Conservation (phyloP, 306 rosid species). For the Trifolium pratense region DNA sequence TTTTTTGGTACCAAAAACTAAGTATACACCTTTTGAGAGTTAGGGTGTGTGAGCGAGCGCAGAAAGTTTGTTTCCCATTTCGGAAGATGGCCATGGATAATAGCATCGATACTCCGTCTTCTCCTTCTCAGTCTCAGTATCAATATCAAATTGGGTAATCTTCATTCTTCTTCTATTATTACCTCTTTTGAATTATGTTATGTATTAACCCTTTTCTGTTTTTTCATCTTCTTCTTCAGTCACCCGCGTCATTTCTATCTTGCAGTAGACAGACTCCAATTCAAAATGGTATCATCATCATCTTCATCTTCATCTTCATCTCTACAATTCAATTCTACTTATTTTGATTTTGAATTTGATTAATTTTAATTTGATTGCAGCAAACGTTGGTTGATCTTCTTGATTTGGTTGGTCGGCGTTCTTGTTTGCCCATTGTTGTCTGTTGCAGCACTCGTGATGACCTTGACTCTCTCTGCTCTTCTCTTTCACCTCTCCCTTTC, state of each 20-base stretch:
- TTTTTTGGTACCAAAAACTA: no score
- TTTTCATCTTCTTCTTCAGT: constrained; percentile 44
- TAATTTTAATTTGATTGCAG: constrained; percentile 43
- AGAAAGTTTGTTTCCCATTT: no score
- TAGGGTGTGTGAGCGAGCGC: no score
- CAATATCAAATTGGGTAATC: constrained; percentile 37
- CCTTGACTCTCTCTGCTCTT: constrained; percentile 77
- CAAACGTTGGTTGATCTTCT: constrained; percentile 75
- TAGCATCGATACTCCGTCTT: constrained; percentile 34
- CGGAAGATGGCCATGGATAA: constrained; percentile 57
- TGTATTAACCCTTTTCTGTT: not conserved
- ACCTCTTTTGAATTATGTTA: not conserved
- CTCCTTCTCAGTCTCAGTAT: constrained; percentile 28
- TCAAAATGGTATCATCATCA: constrained; percentile 65
- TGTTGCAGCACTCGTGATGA: constrained; percentile 89
- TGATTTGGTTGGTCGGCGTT: constrained; percentile 74
- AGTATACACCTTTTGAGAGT: no score
- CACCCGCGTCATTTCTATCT: constrained; percentile 83
- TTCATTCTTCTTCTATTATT: no score
- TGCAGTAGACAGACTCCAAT: constrained; percentile 80
- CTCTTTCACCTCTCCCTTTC: constrained; percentile 67
- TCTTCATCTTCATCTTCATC: not conserved
- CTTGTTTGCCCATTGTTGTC: constrained; percentile 69
- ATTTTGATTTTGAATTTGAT: not conserved
- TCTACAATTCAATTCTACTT: not conserved